Base-by-base conservation (phyloP, 208 protist genomes). In the Trypanosoma brucei region DNA sequence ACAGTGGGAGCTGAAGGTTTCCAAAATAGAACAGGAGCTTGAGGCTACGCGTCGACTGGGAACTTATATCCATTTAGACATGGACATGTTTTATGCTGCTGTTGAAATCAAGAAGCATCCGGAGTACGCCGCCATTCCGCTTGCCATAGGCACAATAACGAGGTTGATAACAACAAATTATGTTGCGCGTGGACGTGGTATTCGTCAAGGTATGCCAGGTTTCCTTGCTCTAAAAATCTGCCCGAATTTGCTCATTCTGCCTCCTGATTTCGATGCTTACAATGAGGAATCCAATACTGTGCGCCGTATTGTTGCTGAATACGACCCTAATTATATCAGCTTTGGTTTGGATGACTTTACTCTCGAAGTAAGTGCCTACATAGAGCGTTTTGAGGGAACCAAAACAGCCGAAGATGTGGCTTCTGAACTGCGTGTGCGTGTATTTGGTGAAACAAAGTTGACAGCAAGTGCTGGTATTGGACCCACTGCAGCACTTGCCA, bases 91-190 rank as follows among this genome's bases (percentile, higher is more conserved):
- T 74, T 94, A 87, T 59, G 83, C 83, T 5, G 83, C 85, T 0
- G 92, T 97, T 2, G 93, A 96, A 69, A 86, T 95, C 61, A 91
- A 92, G 72, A 95, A 97, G 74, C 83, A 97, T 52, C 96, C 95
- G 1, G 52, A 52, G 30, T 87, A 98, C 39, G 71, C 72, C n/a
- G 75, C 66, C 42, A 83, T 96, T 14, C 97, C 97, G 2, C 94
- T 98, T 45, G 97, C 90, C 33, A 94, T 98, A 1, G 97, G 97
- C 45, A 81, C 84, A 48, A 72, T 78, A 62, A 68, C 78, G 48
- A 98, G 98, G 97, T 80, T 98, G 5, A 86, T 75, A 34, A 98
- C 97, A n/a, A 88, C 91, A 0, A 98, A 97, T 79, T 98, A 98
- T 76, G 85, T 93, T 46, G 97, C 97, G 11, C 79, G 97, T 31